Evolutionary conservation across 192 early-diverging fungal genomes (phyloP).

Genomic region (Mortierella hygrophila): DNA sequence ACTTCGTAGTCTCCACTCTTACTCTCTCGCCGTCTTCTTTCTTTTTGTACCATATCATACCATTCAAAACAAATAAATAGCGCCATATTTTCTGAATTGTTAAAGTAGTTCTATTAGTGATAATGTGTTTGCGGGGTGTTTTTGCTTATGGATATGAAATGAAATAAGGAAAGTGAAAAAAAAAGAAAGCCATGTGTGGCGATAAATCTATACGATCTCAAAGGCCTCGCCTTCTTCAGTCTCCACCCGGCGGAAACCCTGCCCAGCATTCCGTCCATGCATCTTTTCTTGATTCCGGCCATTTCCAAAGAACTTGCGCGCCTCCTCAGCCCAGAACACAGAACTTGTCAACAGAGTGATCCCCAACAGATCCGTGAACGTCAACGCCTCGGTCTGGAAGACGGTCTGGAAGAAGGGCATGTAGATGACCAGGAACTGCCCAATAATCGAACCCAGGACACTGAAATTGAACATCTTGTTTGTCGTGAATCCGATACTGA

Average conservation of each 20-base stretch:
- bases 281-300: constrained; percentile 18
- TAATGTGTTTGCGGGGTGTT: background rate
- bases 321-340: constrained; percentile 91
- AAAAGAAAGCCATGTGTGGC: background rate
- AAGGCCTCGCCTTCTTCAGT: constrained; percentile 52
- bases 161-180: background rate
- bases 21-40: background rate
- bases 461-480: constrained; percentile 94
- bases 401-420: constrained; percentile 90
- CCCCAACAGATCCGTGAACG: constrained; percentile 77
- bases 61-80: background rate
- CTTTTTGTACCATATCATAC: background rate
- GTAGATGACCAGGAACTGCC: constrained; percentile 92
- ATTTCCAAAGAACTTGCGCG: constrained; percentile 69
- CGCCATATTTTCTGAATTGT: background rate
- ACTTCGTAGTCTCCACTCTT: background rate
- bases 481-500: constrained; percentile 83
- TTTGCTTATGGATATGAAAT: background rate
- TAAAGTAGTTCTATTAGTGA: background rate
- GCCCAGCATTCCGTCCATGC: constrained; percentile 26
- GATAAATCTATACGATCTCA: constrained; percentile 39
- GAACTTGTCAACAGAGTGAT: constrained; percentile 77
- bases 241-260: constrained; percentile 48
- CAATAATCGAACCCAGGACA: constrained; percentile 81
- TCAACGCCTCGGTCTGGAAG: constrained; percentile 92